Evolutionary conservation across 148 eudicot species (phyloP), one percentile per base, ranked within the genome.

Genomic region (Fagopyrum esculentum): DNA sequence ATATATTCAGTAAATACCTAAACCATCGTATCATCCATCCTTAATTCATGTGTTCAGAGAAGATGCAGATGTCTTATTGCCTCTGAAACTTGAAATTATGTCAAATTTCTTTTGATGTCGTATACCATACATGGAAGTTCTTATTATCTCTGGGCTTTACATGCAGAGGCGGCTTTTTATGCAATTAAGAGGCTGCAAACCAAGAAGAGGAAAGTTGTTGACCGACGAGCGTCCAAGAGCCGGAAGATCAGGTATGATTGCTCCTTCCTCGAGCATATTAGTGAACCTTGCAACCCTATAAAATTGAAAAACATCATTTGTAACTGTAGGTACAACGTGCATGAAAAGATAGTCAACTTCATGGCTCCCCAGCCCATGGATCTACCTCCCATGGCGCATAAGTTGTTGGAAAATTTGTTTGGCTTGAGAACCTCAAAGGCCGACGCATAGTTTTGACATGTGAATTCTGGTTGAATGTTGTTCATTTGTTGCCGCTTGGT

Each of bases 191-290:
- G 85, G 75, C 57, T 85, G 70, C 97, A 93, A 78, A 84, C 97
- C 19, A 91, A 88, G 88, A 93, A 91, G 78, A 81, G 98, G 68
- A 93, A 93, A 77, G 78, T 86, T 59, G 97, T 91, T 8, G 97
- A 91, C 78, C 87, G 95, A 13, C 90, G 97, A 80, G 97, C 98
- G 71, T 93, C 98, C 72, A 93, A 93, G 82, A 89, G 93, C 83
- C 95, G 98, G 49, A 91, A 93, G 85, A 89, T 93, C 77, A 83
- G 98, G 98, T 91, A 72, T 75, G 13, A 13, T 57, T 22, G 26
- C 26, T 22, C 26, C 26, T 22, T 22, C 26, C 26, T 57, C 22
- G 63, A 57, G 19, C 63, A 8, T n/a, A 6, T 57, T 57, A 2
- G 29, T 57, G 10, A 16, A 57, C 30, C 63, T 11, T 45, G 13